Percentiles rank a stretch among this genome's conserved stretches.
Conservation (phyloP, 306 rosid genomes). For the Quercus robur region DNA sequence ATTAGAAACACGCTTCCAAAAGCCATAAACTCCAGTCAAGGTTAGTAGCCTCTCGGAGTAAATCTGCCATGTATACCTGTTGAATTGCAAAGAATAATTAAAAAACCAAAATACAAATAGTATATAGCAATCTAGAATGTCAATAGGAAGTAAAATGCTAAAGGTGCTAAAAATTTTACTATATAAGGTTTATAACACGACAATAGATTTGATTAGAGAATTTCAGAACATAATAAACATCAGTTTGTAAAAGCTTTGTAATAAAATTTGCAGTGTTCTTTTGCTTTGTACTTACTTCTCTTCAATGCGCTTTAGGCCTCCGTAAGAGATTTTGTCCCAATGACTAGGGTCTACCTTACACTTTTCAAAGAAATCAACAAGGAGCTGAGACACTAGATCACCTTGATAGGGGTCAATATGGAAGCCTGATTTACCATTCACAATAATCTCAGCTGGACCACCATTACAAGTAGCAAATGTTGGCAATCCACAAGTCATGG, state of each 20-base stretch:
- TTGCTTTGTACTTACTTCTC: constrained; percentile 63
- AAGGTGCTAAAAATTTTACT: too few relatives aligned
- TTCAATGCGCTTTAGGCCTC: constrained; percentile 73
- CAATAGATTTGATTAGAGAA: not conserved
- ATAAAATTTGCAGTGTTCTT: too few relatives aligned
- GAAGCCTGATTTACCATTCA: constrained; percentile 84
- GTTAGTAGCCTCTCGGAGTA: constrained; percentile 93
- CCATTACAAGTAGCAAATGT: constrained; percentile 96
- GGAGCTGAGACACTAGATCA: constrained; percentile 75
- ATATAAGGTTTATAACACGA: too few relatives aligned
- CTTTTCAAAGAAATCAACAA: constrained; percentile 90
- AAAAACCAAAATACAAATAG: not conserved
- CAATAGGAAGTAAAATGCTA: too few relatives aligned
- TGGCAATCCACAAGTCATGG: constrained; percentile 97
- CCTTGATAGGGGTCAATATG: constrained; percentile 96
- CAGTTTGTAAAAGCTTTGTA: too few relatives aligned
- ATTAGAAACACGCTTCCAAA: constrained; percentile 97
- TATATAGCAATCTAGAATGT: not conserved
- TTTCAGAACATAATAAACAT: not conserved
- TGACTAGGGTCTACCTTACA: constrained; percentile 59
- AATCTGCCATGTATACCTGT: constrained; percentile 93
- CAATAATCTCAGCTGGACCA: constrained; percentile 98
- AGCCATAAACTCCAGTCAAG: constrained; percentile 91
- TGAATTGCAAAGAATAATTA: not conserved
- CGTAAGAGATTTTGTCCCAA: constrained; percentile 84